Conservation (phyloP, 2,329 filamentous ascomycete species). For the Claviceps paspali region DNA sequence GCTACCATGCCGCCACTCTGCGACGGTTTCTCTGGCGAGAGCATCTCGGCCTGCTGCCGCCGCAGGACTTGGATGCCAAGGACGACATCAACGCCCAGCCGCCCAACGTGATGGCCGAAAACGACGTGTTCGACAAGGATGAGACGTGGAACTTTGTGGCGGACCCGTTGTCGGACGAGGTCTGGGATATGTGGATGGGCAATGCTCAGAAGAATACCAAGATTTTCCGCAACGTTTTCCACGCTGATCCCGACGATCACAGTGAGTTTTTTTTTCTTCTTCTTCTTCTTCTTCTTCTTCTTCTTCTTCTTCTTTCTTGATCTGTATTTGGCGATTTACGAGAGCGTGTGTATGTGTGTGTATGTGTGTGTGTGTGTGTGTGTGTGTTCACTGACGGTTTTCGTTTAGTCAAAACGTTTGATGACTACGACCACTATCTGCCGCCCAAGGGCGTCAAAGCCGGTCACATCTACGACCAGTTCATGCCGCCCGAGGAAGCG, state of each 20-base stretch:
- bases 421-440: slow-evolving; percentile 73
- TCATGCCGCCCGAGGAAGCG: slow-evolving; percentile 57
- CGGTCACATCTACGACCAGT: slow-evolving; percentile 76
- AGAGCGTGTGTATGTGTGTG: too few relatives aligned
- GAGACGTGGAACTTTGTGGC: slow-evolving; percentile 50
- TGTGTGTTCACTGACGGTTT: neutral
- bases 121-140: slow-evolving; percentile 45
- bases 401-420: slow-evolving; percentile 67
- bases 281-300: neutral
- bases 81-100: slow-evolving; percentile 61
- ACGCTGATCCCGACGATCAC: slow-evolving; percentile 77
- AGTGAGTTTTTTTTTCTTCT: slow-evolving; percentile 26
- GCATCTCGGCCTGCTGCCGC: slow-evolving; percentile 66
- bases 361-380: neutral
- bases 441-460: slow-evolving; percentile 56
- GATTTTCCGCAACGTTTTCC: slow-evolving; percentile 66
- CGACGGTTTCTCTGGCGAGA: slow-evolving; percentile 78
- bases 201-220: slow-evolving; percentile 57
- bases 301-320: neutral
- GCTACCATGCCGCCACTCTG: slow-evolving; percentile 69
- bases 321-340: too few relatives aligned
- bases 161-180: slow-evolving; percentile 52
- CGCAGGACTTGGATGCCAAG: slow-evolving; percentile 53
- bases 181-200: slow-evolving; percentile 55
- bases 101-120: slow-evolving; percentile 49